Evolutionary conservation across 129 eudicot species (phyloP).

Genomic region (Kitagawia praeruptora): DNA sequence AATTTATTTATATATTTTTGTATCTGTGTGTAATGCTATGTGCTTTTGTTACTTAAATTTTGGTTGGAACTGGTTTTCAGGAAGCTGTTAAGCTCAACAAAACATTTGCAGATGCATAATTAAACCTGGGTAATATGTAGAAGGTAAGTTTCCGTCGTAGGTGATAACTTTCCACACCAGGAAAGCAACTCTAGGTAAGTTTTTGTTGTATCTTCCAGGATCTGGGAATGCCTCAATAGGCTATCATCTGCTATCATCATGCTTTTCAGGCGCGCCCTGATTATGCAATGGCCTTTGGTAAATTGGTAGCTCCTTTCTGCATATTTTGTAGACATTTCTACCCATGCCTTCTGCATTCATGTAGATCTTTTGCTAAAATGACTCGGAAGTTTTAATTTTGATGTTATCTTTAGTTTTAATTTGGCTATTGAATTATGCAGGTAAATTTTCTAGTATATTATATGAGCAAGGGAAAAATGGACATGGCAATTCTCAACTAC

Average conservation of each 20-base stretch:
- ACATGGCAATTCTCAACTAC: slow-evolving; percentile 74
- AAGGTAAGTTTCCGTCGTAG: slow-evolving; percentile 44
- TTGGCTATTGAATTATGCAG: slow-evolving; percentile 30
- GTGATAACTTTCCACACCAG: slow-evolving; percentile 19
- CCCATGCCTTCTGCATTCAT: background rate
- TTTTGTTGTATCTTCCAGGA: slow-evolving; percentile 44
- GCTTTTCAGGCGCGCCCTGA: slow-evolving; percentile 85
- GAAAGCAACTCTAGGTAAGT: slow-evolving; percentile 13
- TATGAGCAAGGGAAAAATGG: slow-evolving; percentile 93
- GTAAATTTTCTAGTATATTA: slow-evolving; percentile 73
- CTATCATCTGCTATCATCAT: slow-evolving; percentile 76
- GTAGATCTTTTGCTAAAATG: background rate
- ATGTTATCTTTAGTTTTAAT: background rate
- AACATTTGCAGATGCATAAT: slow-evolving; percentile 70
- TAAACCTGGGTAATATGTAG: slow-evolving; percentile 82
- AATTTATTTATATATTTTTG: background rate
- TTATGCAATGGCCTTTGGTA: slow-evolving; percentile 85
- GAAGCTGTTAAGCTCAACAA: slow-evolving; percentile 94
- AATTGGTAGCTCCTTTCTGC: slow-evolving; percentile 22
- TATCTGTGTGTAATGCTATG: background rate
- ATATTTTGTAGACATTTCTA: background rate
- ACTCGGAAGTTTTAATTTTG: background rate
- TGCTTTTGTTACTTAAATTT: background rate
- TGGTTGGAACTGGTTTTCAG: slow-evolving; percentile 28
- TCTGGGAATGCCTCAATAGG: slow-evolving; percentile 79